phyloP scores from a whole-genome alignment of 495 filamentous ascomycete species.

The Trichoderma asperelloides region DNA sequence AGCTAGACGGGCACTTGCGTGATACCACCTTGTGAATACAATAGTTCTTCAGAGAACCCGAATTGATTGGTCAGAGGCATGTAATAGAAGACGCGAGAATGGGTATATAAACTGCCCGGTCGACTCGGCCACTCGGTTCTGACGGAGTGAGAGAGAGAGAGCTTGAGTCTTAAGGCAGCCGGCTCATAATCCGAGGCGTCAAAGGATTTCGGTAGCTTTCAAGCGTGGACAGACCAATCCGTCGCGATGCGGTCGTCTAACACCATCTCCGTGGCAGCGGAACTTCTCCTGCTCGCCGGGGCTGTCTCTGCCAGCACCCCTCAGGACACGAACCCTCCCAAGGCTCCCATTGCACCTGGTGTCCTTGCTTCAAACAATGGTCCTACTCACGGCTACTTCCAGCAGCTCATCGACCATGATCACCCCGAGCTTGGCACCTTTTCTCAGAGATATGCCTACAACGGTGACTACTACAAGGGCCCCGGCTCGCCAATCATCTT shows the following conservation, averaged over 20 bases:
- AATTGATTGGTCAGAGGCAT: neutral
- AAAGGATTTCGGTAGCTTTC: neutral
- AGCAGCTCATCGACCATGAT: constrained; percentile 47
- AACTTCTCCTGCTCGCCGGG: neutral
- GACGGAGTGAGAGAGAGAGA: neutral
- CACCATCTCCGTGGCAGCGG: neutral
- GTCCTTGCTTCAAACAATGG: neutral
- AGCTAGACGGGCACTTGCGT: neutral
- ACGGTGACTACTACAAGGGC: constrained; percentile 40
- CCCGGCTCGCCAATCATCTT: constrained; percentile 49
- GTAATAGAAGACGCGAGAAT: neutral
- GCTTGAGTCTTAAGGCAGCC: neutral
- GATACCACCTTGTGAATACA: neutral
- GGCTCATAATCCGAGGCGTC: neutral
- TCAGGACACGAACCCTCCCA: neutral
- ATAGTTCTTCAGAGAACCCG: neutral
- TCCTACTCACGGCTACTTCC: constrained; percentile 20
- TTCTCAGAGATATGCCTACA: constrained; percentile 44
- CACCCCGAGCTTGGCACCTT: constrained; percentile 46
- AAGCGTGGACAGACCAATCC: neutral
- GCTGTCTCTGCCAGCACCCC: neutral
- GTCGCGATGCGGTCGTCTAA: neutral
- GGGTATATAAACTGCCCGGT: neutral
- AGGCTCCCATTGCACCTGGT: neutral
- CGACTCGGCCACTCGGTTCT: neutral